These are phyloP conservation scores for Fusarium tuaranense DNA, from an alignment of 2,329 filamentous ascomycete genomes.

Conservation along the genomic window DNA sequence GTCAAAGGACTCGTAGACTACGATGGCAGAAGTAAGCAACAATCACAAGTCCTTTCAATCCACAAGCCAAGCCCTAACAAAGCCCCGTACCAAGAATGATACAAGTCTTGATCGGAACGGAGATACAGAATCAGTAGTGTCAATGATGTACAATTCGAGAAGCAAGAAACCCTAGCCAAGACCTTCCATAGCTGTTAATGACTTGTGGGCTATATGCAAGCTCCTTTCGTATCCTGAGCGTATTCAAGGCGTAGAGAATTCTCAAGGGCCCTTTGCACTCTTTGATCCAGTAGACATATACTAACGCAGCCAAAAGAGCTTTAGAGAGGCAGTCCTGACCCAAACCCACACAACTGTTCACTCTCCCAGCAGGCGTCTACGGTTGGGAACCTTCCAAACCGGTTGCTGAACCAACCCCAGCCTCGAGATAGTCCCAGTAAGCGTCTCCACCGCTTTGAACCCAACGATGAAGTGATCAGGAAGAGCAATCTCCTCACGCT, in stretches of 20 bases:
- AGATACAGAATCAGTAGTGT: not conserved
- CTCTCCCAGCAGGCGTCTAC: not conserved
- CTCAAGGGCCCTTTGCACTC: too few relatives aligned
- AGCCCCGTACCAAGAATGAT: not conserved
- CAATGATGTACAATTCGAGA: not conserved
- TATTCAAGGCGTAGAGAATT: not conserved
- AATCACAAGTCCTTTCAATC: not conserved
- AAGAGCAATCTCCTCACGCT: not conserved
- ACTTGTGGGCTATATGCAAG: not conserved
- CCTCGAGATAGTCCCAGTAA: not conserved
- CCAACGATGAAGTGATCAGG: not conserved
- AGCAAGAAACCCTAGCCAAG: not conserved
- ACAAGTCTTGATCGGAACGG: not conserved
- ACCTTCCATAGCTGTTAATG: not conserved
- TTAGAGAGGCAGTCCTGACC: not conserved
- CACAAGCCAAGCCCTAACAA: not conserved
- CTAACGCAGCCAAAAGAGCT: not conserved
- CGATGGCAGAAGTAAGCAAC: not conserved
- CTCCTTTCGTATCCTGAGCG: not conserved
- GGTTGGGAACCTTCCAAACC: not conserved
- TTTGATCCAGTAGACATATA: not conserved
- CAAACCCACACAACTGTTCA: accelerated
- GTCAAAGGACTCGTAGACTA: not conserved
- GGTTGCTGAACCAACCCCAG: not conserved
- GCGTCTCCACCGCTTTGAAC: not conserved